These are phyloP conservation scores for Schizonepeta tenuifolia DNA, from an alignment of 257 asterid genomes.

Conservation along the genomic window DNA sequence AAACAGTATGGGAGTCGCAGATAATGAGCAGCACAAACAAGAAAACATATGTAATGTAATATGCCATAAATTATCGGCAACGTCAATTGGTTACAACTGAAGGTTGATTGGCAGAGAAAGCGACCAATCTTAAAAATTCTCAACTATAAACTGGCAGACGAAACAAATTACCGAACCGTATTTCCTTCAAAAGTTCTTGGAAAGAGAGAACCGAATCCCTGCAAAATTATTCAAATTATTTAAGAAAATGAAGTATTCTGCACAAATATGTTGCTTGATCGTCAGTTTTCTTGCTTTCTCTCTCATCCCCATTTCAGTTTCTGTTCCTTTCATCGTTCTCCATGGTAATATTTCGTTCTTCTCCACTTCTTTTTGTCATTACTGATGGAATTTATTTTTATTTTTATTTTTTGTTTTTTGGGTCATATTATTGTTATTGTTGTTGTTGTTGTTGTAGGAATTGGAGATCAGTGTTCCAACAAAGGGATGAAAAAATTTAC, in stretches of 20 bases:
- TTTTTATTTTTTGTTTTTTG: conserved; percentile 18
- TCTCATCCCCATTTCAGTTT: conserved; percentile 45
- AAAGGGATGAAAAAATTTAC: conserved; percentile 76
- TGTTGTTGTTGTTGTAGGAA: conserved; percentile 50
- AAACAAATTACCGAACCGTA: conserved; percentile 13
- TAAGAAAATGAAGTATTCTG: conserved; percentile 16
- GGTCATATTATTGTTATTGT: too few relatives aligned
- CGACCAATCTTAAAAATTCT: neutral
- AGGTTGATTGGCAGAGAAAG: conserved; percentile 13
- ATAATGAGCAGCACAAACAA: neutral
- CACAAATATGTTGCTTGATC: conserved; percentile 29
- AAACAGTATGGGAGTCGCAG: conserved; percentile 3
- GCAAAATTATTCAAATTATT: neutral
- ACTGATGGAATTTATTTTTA: neutral
- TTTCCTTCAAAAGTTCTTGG: conserved; percentile 44
- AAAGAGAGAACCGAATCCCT: too few relatives aligned
- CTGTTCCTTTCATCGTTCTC: conserved; percentile 81
- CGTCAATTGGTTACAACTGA: conserved; percentile 20
- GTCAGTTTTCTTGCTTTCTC: conserved; percentile 40
- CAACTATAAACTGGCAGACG: neutral
- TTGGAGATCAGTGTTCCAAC: conserved; percentile 91
- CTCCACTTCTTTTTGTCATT: neutral
- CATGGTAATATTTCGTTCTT: conserved; percentile 61
- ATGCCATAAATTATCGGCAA: neutral
- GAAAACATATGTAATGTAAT: neutral